These are phyloP conservation scores for Aspergillus hiratsukae DNA, from an alignment of 2,329 filamentous ascomycete genomes.

Conservation along the genomic window DNA sequence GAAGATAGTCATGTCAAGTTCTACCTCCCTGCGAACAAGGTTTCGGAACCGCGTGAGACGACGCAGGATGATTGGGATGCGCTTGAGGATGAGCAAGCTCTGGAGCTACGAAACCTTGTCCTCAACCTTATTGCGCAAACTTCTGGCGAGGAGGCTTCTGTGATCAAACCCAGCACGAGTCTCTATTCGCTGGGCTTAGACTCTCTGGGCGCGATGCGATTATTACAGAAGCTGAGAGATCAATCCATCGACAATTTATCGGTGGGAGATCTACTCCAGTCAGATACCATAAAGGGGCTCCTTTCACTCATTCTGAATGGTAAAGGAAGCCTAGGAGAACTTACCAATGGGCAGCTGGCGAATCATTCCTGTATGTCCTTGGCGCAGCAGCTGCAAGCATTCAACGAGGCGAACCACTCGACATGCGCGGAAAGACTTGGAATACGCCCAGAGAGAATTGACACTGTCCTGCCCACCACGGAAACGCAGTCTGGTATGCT, in stretches of 20 bases:
- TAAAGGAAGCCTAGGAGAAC: not conserved
- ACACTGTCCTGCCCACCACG: slow-evolving; percentile 30
- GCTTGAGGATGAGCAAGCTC: not conserved
- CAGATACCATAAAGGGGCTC: slow-evolving; percentile 22
- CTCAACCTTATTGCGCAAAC: slow-evolving; percentile 13
- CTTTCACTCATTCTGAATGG: slow-evolving; percentile 12
- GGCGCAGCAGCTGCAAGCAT: slow-evolving; percentile 10
- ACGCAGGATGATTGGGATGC: slow-evolving; percentile 6
- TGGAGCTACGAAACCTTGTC: slow-evolving; percentile 11
- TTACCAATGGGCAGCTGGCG: not conserved
- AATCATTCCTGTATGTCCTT: not conserved
- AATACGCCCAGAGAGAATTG: slow-evolving; percentile 15
- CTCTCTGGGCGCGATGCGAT: slow-evolving; percentile 32
- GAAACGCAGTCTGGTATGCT: slow-evolving; percentile 34
- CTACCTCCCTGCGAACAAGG: not conserved
- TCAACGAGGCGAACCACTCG: slow-evolving; percentile 14
- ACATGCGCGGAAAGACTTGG: slow-evolving; percentile 17
- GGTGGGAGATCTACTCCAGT: slow-evolving; percentile 27
- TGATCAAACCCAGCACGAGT: slow-evolving; percentile 13
- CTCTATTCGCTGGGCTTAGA: slow-evolving; percentile 30
- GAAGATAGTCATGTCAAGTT: slow-evolving; percentile 1
- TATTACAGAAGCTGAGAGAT: slow-evolving; percentile 29
- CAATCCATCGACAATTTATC: slow-evolving; percentile 19
- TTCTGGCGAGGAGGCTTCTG: slow-evolving; percentile 9
- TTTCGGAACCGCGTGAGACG: not conserved